Evolutionary conservation across 225 moss, liverwort and hornwort species (phyloP).

Genomic region (Physcomitrium patens): DNA sequence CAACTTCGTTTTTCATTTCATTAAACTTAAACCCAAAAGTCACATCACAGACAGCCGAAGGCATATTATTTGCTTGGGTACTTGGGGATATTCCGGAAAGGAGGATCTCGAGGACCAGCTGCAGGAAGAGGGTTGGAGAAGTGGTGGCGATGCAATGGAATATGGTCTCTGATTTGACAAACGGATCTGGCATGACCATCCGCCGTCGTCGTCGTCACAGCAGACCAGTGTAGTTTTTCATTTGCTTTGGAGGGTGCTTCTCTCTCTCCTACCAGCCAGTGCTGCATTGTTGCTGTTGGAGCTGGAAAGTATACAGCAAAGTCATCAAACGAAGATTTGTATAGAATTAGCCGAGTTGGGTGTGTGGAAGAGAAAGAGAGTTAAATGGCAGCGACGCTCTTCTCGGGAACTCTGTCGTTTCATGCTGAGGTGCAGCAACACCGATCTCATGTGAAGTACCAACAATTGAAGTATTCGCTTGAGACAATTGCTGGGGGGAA

Average conservation of each 20-base stretch:
- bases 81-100: neutral
- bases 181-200: constrained; percentile 29
- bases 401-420: constrained; percentile 34
- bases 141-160: neutral
- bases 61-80: too few relatives aligned
- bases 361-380: neutral
- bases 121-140: neutral
- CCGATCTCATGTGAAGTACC: too few relatives aligned
- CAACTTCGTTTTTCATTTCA: too few relatives aligned
- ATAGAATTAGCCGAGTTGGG: too few relatives aligned
- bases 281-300: neutral
- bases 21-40: too few relatives aligned
- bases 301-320: neutral
- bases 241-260: neutral
- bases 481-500: neutral
- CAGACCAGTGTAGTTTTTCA: too few relatives aligned
- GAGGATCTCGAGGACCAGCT: neutral
- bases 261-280: neutral
- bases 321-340: too few relatives aligned
- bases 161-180: constrained; percentile 22
- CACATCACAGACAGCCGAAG: too few relatives aligned
- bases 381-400: constrained; percentile 31
- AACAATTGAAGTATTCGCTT: constrained; percentile 21
- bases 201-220: neutral
- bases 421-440: constrained; percentile 27